phyloP scores from a whole-genome alignment of 768 basidiomycete species.

The Trametes sanguinea region DNA sequence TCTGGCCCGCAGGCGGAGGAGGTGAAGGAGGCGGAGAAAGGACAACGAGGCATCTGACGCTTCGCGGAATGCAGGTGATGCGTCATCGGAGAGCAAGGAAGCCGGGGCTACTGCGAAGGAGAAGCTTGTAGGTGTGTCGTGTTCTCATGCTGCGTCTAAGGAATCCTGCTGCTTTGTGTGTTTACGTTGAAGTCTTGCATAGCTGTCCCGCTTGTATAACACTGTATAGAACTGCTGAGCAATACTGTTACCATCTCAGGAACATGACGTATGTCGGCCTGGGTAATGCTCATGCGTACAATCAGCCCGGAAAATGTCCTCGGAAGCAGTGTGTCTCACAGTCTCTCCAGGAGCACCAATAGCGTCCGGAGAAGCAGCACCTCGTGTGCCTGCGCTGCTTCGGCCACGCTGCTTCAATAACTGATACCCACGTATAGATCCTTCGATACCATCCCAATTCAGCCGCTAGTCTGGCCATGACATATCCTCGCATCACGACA shows the following conservation, averaged over 20 bases:
- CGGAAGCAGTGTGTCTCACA: not conserved
- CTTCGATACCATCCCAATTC: not conserved
- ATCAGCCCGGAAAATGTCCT: not conserved
- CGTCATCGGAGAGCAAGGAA: not conserved
- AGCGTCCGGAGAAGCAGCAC: not conserved
- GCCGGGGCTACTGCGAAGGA: not conserved
- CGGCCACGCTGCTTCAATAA: not conserved
- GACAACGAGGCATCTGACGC: not conserved
- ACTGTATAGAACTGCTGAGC: not conserved
- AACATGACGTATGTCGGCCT: not conserved
- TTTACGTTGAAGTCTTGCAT: not conserved
- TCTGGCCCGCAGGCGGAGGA: not conserved
- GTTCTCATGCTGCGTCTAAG: not conserved
- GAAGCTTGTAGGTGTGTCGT: slow-evolving; percentile 15
- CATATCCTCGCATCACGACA: not conserved
- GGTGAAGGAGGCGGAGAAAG: not conserved
- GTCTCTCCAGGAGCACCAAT: not conserved
- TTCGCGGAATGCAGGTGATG: not conserved
- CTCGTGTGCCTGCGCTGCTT: slow-evolving; percentile 2
- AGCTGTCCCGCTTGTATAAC: slow-evolving; percentile 5
- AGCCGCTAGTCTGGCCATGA: not conserved
- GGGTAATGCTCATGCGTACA: not conserved
- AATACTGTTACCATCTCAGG: not conserved
- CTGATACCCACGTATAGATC: not conserved
- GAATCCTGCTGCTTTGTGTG: not conserved